These are phyloP conservation scores for Telopea speciosissima DNA, from an alignment of 177 flowering plant species.

Conservation along the genomic window DNA sequence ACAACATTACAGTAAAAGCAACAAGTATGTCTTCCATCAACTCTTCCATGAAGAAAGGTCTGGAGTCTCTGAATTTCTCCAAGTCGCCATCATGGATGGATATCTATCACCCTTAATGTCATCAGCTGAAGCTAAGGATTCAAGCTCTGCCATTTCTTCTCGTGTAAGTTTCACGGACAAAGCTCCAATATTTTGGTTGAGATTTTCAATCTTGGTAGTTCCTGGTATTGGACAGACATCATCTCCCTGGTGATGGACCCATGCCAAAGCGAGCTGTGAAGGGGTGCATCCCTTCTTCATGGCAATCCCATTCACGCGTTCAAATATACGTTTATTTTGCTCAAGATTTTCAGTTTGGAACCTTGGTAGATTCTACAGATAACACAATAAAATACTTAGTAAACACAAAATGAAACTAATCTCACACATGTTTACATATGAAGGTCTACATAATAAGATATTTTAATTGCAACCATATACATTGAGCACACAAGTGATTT, in stretches of 20 bases:
- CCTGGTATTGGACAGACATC: constrained; percentile 39
- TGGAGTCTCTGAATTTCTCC: background rate
- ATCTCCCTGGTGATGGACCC: constrained; percentile 35
- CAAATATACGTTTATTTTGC: constrained; percentile 21
- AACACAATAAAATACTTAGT: too few relatives aligned
- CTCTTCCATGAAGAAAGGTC: background rate
- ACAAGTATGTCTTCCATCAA: too few relatives aligned
- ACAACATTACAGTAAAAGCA: too few relatives aligned
- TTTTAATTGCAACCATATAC: too few relatives aligned
- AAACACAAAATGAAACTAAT: background rate
- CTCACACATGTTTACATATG: too few relatives aligned
- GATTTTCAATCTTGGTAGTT: constrained; percentile 31
- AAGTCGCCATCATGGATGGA: background rate
- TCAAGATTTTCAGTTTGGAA: constrained; percentile 30
- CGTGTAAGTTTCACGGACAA: constrained; percentile 25
- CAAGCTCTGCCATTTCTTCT: constrained; percentile 26
- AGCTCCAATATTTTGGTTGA: constrained; percentile 29
- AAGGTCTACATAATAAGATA: too few relatives aligned
- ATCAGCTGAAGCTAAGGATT: constrained; percentile 15
- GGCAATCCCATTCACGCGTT: constrained; percentile 24
- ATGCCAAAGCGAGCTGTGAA: constrained; percentile 32
- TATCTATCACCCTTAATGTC: constrained; percentile 12
- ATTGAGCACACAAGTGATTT: too few relatives aligned
- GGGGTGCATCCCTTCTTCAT: constrained; percentile 30
- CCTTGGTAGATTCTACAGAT: constrained; percentile 18